phyloP scores from a whole-genome alignment of 768 basidiomycete genomes.

The Solioccasus polychromus region DNA sequence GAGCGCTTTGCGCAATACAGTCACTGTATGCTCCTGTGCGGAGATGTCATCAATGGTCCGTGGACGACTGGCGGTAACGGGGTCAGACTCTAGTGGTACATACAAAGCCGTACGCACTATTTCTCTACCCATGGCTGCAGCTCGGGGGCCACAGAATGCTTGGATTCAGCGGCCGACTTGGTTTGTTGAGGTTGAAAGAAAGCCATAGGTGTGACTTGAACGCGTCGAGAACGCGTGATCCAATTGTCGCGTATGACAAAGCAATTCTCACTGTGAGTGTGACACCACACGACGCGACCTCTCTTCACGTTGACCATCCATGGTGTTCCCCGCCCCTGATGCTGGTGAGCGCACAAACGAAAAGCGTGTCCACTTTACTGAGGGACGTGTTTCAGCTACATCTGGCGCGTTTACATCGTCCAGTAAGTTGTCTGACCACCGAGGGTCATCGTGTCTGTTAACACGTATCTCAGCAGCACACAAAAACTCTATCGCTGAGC shows the following conservation, averaged over 20 bases:
- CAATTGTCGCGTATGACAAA: constrained; percentile 35
- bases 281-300: constrained; percentile 23
- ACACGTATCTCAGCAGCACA: constrained; percentile 31
- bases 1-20: constrained; percentile 87
- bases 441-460: not conserved
- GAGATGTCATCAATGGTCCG: constrained; percentile 98
- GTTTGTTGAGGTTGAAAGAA: constrained; percentile 58
- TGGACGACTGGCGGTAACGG: constrained; percentile 63
- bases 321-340: constrained; percentile 16
- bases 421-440: constrained; percentile 14
- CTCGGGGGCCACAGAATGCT: constrained; percentile 51
- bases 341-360: constrained; percentile 14
- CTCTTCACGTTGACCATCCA: constrained; percentile 17
- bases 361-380: constrained; percentile 3
- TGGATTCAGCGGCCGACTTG: constrained; percentile 38
- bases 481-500: constrained; percentile 50
- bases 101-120: constrained; percentile 61
- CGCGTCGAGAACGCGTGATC: constrained; percentile 51
- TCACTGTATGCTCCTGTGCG: constrained; percentile 94
- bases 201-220: constrained; percentile 42
- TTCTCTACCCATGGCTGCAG: constrained; percentile 98
- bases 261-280: constrained; percentile 29
- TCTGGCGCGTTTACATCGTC: constrained; percentile 8
- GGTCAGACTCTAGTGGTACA: not conserved
- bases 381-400: constrained; percentile 10